A percentile compares a stretch with the other conserved stretches of the same genome.
phyloP scores from a whole-genome alignment of 1,139 yeast genomes.

The Yamadazyma dendronema region DNA sequence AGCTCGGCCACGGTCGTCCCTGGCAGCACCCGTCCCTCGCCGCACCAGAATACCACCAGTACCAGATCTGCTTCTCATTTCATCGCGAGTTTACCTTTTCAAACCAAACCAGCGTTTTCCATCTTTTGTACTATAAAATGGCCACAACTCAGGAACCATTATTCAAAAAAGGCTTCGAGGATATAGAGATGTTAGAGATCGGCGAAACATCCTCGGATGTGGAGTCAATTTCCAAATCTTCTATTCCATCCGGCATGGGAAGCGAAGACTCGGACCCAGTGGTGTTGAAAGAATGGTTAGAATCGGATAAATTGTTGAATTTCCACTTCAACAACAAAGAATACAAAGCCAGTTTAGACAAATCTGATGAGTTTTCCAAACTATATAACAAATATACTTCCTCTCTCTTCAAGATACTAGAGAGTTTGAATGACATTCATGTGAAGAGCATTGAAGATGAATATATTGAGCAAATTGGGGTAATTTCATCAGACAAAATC shows the following conservation, averaged over 20 bases:
- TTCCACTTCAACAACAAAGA: constrained; percentile 30
- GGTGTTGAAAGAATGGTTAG: constrained; percentile 39
- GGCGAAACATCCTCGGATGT: constrained; percentile 38
- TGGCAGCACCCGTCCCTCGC: no score
- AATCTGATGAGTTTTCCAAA: constrained; percentile 17
- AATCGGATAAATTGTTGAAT: constrained; percentile 23
- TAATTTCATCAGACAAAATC: constrained; percentile 23
- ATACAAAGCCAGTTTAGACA: constrained; percentile 26
- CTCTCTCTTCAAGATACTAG: constrained; percentile 33
- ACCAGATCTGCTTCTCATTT: no score
- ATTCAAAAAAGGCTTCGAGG: constrained; percentile 25
- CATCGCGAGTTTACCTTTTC: background rate
- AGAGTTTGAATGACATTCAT: constrained; percentile 21
- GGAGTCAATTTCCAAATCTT: constrained; percentile 27
- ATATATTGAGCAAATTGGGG: constrained; percentile 33
- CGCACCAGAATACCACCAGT: no score
- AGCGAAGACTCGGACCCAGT: constrained; percentile 15
- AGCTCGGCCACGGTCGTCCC: no score
- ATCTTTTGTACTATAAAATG: no score
- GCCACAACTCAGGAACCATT: constrained; percentile 1
- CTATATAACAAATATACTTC: constrained; percentile 30
- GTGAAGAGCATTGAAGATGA: constrained; percentile 19
- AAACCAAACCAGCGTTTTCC: background rate
- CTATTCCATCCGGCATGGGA: constrained; percentile 15
- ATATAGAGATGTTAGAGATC: constrained; percentile 47